These are phyloP conservation scores for Echria macrotheca DNA, from an alignment of 495 filamentous ascomycete genomes.

Conservation along the genomic window DNA sequence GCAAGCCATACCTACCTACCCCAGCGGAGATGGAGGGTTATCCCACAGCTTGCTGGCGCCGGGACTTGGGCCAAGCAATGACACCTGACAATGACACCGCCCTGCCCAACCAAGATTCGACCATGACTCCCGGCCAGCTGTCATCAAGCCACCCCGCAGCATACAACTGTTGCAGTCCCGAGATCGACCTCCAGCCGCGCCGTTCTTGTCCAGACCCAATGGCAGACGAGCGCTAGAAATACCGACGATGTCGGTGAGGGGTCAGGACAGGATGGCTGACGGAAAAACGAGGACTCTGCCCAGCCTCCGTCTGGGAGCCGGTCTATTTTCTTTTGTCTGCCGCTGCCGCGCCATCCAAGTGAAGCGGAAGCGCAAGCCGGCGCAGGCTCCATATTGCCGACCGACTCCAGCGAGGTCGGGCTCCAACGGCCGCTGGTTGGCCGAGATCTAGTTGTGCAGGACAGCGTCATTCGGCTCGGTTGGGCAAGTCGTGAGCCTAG, in stretches of 20 bases:
- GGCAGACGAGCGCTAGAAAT: constrained; percentile 6
- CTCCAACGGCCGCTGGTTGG: constrained; percentile 8
- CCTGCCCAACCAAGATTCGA: constrained; percentile 11
- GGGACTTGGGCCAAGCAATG: constrained; percentile 15
- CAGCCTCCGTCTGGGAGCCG: neutral
- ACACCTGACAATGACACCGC: constrained; percentile 16
- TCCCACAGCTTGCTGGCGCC: too few species aligned
- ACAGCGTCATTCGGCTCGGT: constrained; percentile 23
- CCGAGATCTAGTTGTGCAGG: constrained; percentile 15
- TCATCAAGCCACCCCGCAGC: constrained; percentile 16
- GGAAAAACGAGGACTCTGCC: too few species aligned
- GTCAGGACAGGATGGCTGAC: too few species aligned
- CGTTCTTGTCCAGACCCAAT: constrained; percentile 11
- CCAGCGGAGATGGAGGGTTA: too few species aligned
- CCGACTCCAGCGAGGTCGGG: constrained; percentile 2
- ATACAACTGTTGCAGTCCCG: constrained; percentile 8
- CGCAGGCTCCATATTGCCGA: neutral
- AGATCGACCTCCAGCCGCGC: constrained; percentile 13
- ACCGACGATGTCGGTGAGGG: too few species aligned
- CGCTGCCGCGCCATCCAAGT: neutral
- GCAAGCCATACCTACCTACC: too few species aligned
- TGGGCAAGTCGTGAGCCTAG: constrained; percentile 20
- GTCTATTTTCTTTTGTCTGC: neutral
- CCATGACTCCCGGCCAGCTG: constrained; percentile 15
- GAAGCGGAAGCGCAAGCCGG: neutral